Evolutionary conservation across 2,329 filamentous ascomycete genomes (phyloP), one percentile per base, ranked within the genome.

Genomic region (Fusarium pseudocircinatum): DNA sequence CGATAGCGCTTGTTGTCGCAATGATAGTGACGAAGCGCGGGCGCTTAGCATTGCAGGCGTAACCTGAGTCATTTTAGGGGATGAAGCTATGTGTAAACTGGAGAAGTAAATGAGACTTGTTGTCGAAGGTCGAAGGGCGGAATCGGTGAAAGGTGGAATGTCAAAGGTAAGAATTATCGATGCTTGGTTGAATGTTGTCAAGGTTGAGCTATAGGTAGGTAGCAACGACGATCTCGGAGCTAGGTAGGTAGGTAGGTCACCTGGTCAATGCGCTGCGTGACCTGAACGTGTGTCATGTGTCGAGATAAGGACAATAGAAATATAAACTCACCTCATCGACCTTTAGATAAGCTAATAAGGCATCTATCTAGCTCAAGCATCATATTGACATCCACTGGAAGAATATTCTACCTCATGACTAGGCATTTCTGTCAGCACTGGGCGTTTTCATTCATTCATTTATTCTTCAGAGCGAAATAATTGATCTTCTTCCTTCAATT

Each of bases 11-110:
- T 81, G 79, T 59, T 84, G 81, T 73, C 85, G 85, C 49, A 87
- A 81, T 36, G 85, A 85, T 67, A 86, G 73, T 68, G 82, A 81
- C 68, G 85, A 87, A 69, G 78, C 80, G 67, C 85, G 84, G 47
- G 83, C 80, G 67, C 82, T 83, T 69, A 85, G 78, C 75, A 83
- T 84, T 26, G 85, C 82, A 69, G 84, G 79, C 4, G 85, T 84
- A 71, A 85, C 83, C 67, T 82, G 82, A 49, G 84, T 85, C 86
- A 88, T 87, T 68, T 53, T 73, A 60, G 30, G 11, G 14, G 60
- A 49, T 57, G 39, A 36, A 72, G 42, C 49, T 58, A 22, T 47
- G 54, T 42, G 40, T 52, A 58, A 73, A 65, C 61, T 73, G 70
- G 11, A 44, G 32, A 39, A 47, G 7, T 18, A 32, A 42, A 46